Evolutionary conservation across 208 protist genomes (phyloP).

Genomic region (Angomonas ambiguus): DNA sequence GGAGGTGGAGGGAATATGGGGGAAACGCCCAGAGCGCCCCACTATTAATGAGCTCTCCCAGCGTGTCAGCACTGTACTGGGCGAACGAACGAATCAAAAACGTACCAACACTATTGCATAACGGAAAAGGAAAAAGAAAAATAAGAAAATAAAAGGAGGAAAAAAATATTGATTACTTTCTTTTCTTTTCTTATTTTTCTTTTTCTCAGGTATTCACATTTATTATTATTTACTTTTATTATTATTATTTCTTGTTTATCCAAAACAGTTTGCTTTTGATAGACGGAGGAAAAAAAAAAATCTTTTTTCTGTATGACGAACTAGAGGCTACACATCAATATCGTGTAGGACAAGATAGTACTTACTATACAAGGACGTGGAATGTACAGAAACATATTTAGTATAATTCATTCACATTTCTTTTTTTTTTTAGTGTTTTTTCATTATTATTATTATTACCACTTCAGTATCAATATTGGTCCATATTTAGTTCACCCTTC

Average conservation of each 20-base stretch:
- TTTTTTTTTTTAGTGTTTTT: too few species aligned
- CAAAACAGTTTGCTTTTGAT: too few species aligned
- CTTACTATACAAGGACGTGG: not conserved
- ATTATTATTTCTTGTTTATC: constrained; percentile 8
- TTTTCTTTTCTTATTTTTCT: not conserved
- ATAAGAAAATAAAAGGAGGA: too few species aligned
- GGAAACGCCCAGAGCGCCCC: constrained; percentile 56
- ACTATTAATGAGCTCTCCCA: constrained; percentile 44
- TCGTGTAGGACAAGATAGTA: not conserved
- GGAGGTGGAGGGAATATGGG: constrained; percentile 73
- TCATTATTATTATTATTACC: not conserved
- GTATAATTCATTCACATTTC: not conserved
- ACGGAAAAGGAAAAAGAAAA: not conserved
- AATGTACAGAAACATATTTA: not conserved
- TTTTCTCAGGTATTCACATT: constrained; percentile 5
- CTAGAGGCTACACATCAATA: not conserved
- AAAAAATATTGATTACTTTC: too few species aligned
- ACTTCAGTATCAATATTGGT: too few species aligned
- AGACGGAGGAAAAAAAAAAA: not conserved
- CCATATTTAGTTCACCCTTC: too few species aligned
- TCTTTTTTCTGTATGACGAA: not conserved
- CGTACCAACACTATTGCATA: not conserved
- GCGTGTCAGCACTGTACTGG: not conserved
- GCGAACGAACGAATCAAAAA: constrained; percentile 7
- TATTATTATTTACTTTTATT: constrained; percentile 4